Evolutionary conservation across 352 stramenopile species (phyloP).

Genomic region (Phytophthora megakarya): DNA sequence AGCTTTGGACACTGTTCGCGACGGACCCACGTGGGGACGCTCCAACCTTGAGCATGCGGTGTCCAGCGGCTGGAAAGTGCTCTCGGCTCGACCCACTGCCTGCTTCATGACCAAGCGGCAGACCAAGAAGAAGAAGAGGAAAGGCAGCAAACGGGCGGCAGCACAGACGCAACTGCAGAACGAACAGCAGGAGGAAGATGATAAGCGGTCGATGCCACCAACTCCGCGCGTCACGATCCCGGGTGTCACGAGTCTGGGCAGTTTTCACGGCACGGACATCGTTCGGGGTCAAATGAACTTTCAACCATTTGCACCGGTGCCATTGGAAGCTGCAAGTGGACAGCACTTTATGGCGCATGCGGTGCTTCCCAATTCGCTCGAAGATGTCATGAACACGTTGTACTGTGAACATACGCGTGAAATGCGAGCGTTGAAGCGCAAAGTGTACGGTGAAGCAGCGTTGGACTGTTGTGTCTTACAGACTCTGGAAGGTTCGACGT

Average conservation of each 20-base stretch:
- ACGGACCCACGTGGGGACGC: slow-evolving; percentile 68
- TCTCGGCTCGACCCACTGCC: slow-evolving; percentile 42
- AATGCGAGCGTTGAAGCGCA: slow-evolving; percentile 44
- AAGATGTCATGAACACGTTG: slow-evolving; percentile 66
- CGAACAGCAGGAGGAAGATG: slow-evolving; percentile 19
- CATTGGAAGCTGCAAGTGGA: slow-evolving; percentile 33
- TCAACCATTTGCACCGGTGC: slow-evolving; percentile 25
- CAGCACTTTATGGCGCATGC: slow-evolving; percentile 73
- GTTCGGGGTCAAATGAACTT: slow-evolving; percentile 7
- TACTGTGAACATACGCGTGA: slow-evolving; percentile 67
- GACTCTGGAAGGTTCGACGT: slow-evolving; percentile 64
- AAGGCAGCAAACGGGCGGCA: slow-evolving; percentile 12
- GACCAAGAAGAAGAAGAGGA: slow-evolving; percentile 38
- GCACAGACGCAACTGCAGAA: background rate
- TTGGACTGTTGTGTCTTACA: slow-evolving; percentile 70
- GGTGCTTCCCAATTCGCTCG: slow-evolving; percentile 57
- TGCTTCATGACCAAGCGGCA: slow-evolving; percentile 68
- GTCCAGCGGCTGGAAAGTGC: slow-evolving; percentile 60
- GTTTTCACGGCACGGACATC: slow-evolving; percentile 24
- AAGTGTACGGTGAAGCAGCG: slow-evolving; percentile 55
- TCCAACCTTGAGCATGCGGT: slow-evolving; percentile 56
- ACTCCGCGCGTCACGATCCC: slow-evolving; percentile 28
- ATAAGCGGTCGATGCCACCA: slow-evolving; percentile 24
- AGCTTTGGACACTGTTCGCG: slow-evolving; percentile 51
- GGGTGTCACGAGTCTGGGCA: slow-evolving; percentile 32